These are phyloP conservation scores for Phytopythium mirpurense DNA, from an alignment of 352 stramenopile species.

Conservation along the genomic window DNA sequence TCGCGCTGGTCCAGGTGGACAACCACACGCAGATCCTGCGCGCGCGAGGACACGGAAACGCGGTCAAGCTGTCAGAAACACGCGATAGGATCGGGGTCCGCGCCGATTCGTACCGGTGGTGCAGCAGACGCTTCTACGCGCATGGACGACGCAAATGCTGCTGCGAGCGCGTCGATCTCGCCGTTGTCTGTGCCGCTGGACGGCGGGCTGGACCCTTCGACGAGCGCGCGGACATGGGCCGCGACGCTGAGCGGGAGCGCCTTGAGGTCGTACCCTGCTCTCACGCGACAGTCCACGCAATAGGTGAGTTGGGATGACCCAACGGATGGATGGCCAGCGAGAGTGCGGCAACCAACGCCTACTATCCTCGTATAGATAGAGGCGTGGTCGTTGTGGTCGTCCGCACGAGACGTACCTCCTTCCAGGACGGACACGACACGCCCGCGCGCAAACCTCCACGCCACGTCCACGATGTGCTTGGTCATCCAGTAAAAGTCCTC, in stretches of 20 bases:
- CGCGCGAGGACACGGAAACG: neutral
- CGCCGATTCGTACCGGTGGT: slow-evolving; percentile 5
- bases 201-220: slow-evolving; percentile 15
- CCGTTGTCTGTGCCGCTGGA: neutral
- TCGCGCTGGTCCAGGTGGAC: slow-evolving; percentile 26
- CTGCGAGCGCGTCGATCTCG: slow-evolving; percentile 11
- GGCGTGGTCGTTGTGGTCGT: neutral
- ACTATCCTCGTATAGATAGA: slow-evolving; percentile 2
- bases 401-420: slow-evolving; percentile 17
- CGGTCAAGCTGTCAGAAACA: neutral
- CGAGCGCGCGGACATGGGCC: slow-evolving; percentile 26
- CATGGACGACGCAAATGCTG: slow-evolving; percentile 17
- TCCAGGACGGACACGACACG: slow-evolving; percentile 53
- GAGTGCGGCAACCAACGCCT: no score
- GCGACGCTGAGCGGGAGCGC: slow-evolving; percentile 25
- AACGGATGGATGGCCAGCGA: no score
- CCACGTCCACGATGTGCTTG: slow-evolving; percentile 27
- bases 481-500: slow-evolving; percentile 62
- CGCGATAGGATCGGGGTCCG: no score
- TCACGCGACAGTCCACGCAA: no score
- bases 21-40: slow-evolving; percentile 26
- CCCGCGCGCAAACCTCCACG: slow-evolving; percentile 36
- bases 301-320: no score
- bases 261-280: slow-evolving; percentile 31
- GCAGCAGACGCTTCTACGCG: slow-evolving; percentile 1